Evolutionary conservation across 2,329 filamentous ascomycete species (phyloP).

Genomic region (Nemania sp.): DNA sequence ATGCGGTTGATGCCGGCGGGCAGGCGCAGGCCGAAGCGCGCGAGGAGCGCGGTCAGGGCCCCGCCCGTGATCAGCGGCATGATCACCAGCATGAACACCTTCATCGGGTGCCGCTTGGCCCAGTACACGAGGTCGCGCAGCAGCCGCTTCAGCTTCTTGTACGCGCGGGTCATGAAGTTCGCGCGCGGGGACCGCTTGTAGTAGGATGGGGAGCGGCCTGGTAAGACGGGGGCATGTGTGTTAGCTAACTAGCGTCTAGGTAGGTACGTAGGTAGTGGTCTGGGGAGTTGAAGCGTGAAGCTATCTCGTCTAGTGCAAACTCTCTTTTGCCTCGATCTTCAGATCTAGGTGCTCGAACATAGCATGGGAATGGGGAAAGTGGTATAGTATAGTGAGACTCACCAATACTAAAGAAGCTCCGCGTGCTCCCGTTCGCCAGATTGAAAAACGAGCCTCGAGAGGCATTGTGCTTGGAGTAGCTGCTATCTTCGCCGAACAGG

Average conservation of each 20-base stretch:
- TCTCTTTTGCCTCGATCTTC: background rate
- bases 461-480: conserved; percentile 33
- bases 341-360: background rate
- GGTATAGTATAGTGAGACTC: conserved; percentile 12
- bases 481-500: conserved; percentile 29
- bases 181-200: conserved; percentile 82
- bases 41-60: conserved; percentile 74
- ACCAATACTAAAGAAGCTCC: conserved; percentile 41
- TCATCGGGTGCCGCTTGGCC: conserved; percentile 79
- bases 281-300: conserved; percentile 12
- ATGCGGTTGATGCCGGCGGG: conserved; percentile 65
- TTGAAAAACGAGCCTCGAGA: conserved; percentile 38
- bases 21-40: conserved; percentile 76
- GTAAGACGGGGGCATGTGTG: too few species aligned
- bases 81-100: conserved; percentile 84
- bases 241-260: too few species aligned
- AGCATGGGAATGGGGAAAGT: background rate
- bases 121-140: conserved; percentile 81
- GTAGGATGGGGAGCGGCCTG: conserved; percentile 63
- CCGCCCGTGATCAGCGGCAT: conserved; percentile 87
- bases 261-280: conserved; percentile 69
- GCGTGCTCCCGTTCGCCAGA: conserved; percentile 38
- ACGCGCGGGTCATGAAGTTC: conserved; percentile 73
- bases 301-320: background rate
- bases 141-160: conserved; percentile 76